Base-by-base conservation (phyloP, 2,329 filamentous ascomycete species). In the Hypoxylon sp. region DNA sequence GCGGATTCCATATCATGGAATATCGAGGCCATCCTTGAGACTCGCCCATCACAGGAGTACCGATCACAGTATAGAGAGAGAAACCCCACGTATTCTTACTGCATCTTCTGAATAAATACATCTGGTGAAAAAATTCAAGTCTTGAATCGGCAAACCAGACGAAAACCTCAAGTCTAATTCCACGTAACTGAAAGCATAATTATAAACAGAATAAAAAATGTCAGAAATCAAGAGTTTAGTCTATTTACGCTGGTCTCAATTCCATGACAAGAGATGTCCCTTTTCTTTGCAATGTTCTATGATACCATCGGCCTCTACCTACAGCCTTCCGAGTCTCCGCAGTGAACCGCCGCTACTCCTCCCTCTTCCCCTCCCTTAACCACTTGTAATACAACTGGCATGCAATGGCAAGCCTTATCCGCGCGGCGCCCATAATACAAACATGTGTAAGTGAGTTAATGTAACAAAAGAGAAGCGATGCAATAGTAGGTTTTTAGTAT, bases 391-490 rank as follows among this genome's bases (percentile, higher is more conserved):
- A 72, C 69, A 71, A 71, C 57, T 62, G 67, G 51, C 56, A 55
- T 53, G 56, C n/a, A 43, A n/a, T 51, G 30, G 47, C 46, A 54
- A 10, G 22, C 24, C 37, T 4, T 11, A 20, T 26, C 44, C 24
- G 28, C 39, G 11, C 19, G 28, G 17, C n/a, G 56, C 43, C 52
- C 48, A 58, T 66, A 60, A 64, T 64, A 66, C 64, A 26, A 26
- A 66, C 20, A 48, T 28, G 43, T 13, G 50, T 54, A 50, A 54
- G 50, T 62, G 50, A 24, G 64, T 68, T 68, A 64, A 26, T 44
- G 37, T 32, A 64, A 75, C 71, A 74, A 73, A 74, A 66, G 72
- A 73, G 66, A 75, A 70, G 69, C 57, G 68, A 67, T 60, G 50
- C 50, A 51, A 30, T 19, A 22, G 41, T 20, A 32, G 17, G 26